Percentiles rank a stretch among this genome's conserved stretches.
Conservation (phyloP, 306 rosid species). For the Urtica urens region DNA sequence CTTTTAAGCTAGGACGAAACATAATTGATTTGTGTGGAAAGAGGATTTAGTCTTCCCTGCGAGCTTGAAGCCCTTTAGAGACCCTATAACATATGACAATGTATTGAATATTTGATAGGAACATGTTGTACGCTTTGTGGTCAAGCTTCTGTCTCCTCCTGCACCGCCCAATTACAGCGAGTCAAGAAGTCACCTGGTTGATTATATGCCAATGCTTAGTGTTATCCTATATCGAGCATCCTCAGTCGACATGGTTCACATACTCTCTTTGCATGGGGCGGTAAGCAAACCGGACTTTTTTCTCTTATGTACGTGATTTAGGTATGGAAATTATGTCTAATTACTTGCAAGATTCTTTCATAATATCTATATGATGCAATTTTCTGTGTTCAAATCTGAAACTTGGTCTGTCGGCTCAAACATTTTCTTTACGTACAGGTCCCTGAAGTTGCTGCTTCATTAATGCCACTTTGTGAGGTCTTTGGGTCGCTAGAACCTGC, state of each 20-base stretch:
- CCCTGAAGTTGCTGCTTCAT: conserved; percentile 56
- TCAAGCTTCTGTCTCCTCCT: conserved; percentile 58
- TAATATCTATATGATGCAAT: too few relatives aligned
- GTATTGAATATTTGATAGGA: conserved; percentile 35
- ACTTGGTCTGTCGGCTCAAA: not conserved
- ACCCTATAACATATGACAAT: not conserved
- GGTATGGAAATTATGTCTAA: not conserved
- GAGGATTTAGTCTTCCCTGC: too few relatives aligned
- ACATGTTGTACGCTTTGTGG: conserved; percentile 53
- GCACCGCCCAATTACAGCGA: conserved; percentile 35
- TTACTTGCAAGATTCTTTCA: not conserved
- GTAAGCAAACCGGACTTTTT: conserved; percentile 33
- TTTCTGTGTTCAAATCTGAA: not conserved
- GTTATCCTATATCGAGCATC: conserved; percentile 56
- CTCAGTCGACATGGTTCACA: conserved; percentile 49
- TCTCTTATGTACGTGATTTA: not conserved
- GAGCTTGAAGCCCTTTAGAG: not conserved
- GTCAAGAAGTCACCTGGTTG: conserved; percentile 38
- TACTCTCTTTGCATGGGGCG: conserved; percentile 61
- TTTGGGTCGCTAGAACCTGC: conserved; percentile 58
- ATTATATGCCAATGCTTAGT: conserved; percentile 46
- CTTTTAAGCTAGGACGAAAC: too few relatives aligned
- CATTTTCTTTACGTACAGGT: conserved; percentile 32
- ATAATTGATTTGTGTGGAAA: too few relatives aligned
- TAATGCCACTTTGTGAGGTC: conserved; percentile 68